phyloP scores from a whole-genome alignment of 2,329 filamentous ascomycete species.

The Mycocentrospora acerina region DNA sequence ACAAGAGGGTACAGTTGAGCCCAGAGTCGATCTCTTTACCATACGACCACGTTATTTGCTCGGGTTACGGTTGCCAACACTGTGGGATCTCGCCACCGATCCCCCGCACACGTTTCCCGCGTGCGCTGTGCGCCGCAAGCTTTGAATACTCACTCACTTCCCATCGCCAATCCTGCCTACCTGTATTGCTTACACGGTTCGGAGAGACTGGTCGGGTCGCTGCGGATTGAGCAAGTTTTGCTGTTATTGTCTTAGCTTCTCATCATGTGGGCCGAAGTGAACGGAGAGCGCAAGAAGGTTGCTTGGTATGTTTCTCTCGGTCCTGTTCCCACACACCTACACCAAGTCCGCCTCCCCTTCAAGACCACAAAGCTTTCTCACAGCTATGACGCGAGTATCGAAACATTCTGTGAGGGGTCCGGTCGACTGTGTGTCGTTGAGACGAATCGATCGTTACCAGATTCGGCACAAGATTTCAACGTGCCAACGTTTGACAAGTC shows the following conservation, averaged over 20 bases:
- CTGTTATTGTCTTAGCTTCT: constrained; percentile 27
- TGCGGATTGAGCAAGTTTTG: constrained; percentile 35
- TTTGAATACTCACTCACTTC: constrained; percentile 16
- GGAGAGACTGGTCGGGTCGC: constrained; percentile 11
- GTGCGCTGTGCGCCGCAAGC: constrained; percentile 24
- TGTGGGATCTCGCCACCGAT: constrained; percentile 18
- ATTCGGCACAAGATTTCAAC: too few species aligned
- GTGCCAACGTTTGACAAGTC: too few species aligned
- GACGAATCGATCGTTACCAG: too few species aligned
- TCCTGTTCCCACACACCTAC: neutral
- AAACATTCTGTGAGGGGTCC: too few species aligned
- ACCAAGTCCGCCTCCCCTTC: too few species aligned
- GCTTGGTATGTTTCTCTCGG: constrained; percentile 61
- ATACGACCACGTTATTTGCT: constrained; percentile 19
- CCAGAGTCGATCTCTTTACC: constrained; percentile 24
- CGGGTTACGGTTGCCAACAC: constrained; percentile 15
- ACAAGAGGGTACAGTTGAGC: constrained; percentile 20
- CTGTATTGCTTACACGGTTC: constrained; percentile 20
- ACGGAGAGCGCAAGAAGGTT: constrained; percentile 73
- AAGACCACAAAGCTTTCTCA: neutral
- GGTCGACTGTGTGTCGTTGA: too few species aligned
- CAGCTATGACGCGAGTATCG: too few species aligned
- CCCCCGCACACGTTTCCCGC: constrained; percentile 29
- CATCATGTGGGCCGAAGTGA: constrained; percentile 61
- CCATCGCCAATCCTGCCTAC: constrained; percentile 20